Conservation (phyloP, 306 rosid species). For the Lathyrus aphaca region DNA sequence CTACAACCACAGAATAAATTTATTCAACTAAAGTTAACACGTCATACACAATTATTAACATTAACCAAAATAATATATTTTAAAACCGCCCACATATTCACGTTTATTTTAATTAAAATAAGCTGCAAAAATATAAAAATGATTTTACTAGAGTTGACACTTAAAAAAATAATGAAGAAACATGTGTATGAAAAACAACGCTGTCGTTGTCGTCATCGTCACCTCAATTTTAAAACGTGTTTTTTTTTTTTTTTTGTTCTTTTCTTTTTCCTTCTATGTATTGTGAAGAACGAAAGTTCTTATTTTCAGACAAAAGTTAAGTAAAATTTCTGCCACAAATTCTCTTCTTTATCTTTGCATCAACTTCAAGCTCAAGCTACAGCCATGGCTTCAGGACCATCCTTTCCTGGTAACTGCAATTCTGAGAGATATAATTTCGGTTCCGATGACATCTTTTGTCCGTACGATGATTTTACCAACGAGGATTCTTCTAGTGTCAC, state of each 20-base stretch:
- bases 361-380: conserved; percentile 22
- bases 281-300: conserved; percentile 43
- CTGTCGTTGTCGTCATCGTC: not conserved
- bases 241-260: not conserved
- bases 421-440: conserved; percentile 65
- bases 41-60: too few species aligned
- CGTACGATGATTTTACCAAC: conserved; percentile 60
- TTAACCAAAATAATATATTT: not conserved
- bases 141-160: not conserved
- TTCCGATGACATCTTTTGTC: conserved; percentile 72
- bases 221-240: conserved; percentile 25
- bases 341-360: conserved; percentile 22
- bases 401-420: conserved; percentile 46
- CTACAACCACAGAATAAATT: not conserved
- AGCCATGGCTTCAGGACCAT: conserved; percentile 75
- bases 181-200: not conserved
- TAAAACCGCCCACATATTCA: not conserved
- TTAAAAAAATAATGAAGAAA: not conserved
- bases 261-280: conserved; percentile 3
- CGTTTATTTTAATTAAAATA: not conserved
- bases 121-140: not conserved
- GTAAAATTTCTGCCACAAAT: conserved; percentile 14
- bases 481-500: conserved; percentile 60
- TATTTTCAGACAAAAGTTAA: conserved; percentile 30
- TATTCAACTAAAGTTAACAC: not conserved